Evolutionary conservation across 2,329 filamentous ascomycete species (phyloP).

Genomic region (Penicillium sp.): DNA sequence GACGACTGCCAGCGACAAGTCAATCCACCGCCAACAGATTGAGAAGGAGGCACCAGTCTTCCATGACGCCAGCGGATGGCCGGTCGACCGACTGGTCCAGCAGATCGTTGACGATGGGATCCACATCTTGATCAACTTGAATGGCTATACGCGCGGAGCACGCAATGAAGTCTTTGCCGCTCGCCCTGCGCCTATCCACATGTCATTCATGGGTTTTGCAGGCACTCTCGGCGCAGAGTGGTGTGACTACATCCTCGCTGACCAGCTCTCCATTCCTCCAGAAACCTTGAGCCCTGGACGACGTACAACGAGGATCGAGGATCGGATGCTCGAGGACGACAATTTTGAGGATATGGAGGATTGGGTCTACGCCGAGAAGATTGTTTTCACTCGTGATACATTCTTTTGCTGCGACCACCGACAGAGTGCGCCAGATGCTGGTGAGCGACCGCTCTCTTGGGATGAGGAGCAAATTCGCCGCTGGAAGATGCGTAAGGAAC

Average conservation of each 20-base stretch:
- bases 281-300: slow-evolving; percentile 80
- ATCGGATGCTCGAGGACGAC: slow-evolving; percentile 65
- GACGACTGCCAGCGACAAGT: slow-evolving; percentile 88
- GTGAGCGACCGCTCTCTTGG: slow-evolving; percentile 73
- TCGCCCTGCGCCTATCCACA: slow-evolving; percentile 90
- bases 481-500: slow-evolving; percentile 89
- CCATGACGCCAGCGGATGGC: slow-evolving; percentile 83
- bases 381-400: slow-evolving; percentile 90
- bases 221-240: slow-evolving; percentile 95
- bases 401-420: slow-evolving; percentile 99
- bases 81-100: slow-evolving; percentile 78
- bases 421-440: slow-evolving; percentile 77
- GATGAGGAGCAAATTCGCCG: slow-evolving; percentile 77
- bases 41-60: slow-evolving; percentile 91
- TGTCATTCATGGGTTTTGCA: slow-evolving; percentile 99
- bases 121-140: slow-evolving; percentile 95
- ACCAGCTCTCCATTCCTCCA: slow-evolving; percentile 80
- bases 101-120: slow-evolving; percentile 88
- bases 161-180: slow-evolving; percentile 97
- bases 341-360: slow-evolving; percentile 70
- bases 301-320: slow-evolving; percentile 72
- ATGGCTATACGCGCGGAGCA: slow-evolving; percentile 95
- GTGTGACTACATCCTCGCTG: slow-evolving; percentile 96
- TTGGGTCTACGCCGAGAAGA: slow-evolving; percentile 97
- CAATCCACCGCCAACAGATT: slow-evolving; percentile 87